A percentile compares a stretch with the other conserved stretches of the same genome.
These are phyloP conservation scores for Combretum micranthum DNA, from an alignment of 345 rosid genomes.

Conservation along the genomic window DNA sequence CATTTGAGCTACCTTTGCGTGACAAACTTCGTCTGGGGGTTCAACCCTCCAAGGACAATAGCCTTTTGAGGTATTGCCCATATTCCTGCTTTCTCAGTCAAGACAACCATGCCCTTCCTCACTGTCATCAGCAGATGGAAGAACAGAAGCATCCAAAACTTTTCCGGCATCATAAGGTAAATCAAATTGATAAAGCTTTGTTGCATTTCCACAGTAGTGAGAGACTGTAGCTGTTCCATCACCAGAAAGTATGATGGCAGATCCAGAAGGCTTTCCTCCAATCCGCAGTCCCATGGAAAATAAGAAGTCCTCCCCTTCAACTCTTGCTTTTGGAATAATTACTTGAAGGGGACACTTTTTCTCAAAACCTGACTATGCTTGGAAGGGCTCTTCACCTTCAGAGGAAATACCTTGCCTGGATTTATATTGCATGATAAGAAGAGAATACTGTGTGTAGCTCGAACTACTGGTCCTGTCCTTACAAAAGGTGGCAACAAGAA, in stretches of 20 bases:
- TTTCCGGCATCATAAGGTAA: slow-evolving; percentile 94
- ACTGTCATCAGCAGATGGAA: slow-evolving; percentile 59
- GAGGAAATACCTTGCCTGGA: slow-evolving; percentile 38
- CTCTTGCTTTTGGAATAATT: slow-evolving; percentile 95
- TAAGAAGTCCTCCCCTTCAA: slow-evolving; percentile 80
- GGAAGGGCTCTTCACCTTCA: slow-evolving; percentile 10
- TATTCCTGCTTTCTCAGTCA: slow-evolving; percentile 92
- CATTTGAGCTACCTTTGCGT: slow-evolving; percentile 83
- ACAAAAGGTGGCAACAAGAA: slow-evolving; percentile 89
- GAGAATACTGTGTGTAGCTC: slow-evolving; percentile 89
- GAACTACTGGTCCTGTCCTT: slow-evolving; percentile 87
- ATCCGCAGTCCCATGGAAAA: slow-evolving; percentile 84
- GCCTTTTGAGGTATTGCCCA: slow-evolving; percentile 98
- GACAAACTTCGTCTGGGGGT: slow-evolving; percentile 92
- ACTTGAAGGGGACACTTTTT: slow-evolving; percentile 85
- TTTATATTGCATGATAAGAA: slow-evolving; percentile 73
- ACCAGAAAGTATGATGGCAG: slow-evolving; percentile 79
- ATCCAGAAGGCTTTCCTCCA: slow-evolving; percentile 87
- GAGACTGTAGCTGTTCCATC: slow-evolving; percentile 94
- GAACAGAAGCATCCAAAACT: slow-evolving; percentile 91
- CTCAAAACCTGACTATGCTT: slow-evolving; percentile 57
- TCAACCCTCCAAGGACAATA: slow-evolving; percentile 83
- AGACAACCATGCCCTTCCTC: slow-evolving; percentile 86
- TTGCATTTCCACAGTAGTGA: slow-evolving; percentile 55
- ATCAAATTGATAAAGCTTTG: slow-evolving; percentile 84